Conservation (phyloP, 169 alveolate genomes). For the Eimeria necatrix region DNA sequence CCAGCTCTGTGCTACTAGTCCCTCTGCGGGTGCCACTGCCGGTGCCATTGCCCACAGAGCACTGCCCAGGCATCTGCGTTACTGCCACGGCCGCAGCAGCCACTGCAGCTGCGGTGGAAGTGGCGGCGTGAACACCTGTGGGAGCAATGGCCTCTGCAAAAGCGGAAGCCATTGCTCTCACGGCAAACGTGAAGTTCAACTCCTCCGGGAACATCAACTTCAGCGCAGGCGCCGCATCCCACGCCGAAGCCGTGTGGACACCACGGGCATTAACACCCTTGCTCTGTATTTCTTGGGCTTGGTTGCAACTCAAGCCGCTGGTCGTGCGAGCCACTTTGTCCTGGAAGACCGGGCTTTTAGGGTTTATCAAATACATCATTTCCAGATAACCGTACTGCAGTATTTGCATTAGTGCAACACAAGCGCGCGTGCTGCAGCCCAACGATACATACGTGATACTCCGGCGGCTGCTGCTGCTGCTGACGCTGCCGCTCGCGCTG, state of each 20-base stretch:
- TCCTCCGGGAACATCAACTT: slow-evolving; percentile 21
- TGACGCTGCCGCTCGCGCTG: slow-evolving; percentile 69
- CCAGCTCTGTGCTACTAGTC: slow-evolving; percentile 64
- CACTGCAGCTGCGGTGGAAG: slow-evolving; percentile 72
- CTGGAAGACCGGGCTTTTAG: slow-evolving; percentile 44
- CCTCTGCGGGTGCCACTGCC: slow-evolving; percentile 40
- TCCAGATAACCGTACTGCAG: slow-evolving; percentile 55
- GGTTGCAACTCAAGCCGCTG: slow-evolving; percentile 63
- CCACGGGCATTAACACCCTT: slow-evolving; percentile 31
- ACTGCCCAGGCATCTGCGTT: background rate
- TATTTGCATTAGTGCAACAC: slow-evolving; percentile 31
- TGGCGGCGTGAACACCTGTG: slow-evolving; percentile 43
- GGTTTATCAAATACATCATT: slow-evolving; percentile 28
- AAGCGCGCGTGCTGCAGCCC: slow-evolving; percentile 65
- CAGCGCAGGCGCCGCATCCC: slow-evolving; percentile 61
- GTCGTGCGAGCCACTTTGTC: slow-evolving; percentile 56
- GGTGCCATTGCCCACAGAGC: background rate
- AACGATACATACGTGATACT: slow-evolving; percentile 31
- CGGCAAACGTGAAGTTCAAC: slow-evolving; percentile 60
- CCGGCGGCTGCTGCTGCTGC: slow-evolving; percentile 67
- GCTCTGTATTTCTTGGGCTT: slow-evolving; percentile 28
- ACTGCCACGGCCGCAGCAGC: slow-evolving; percentile 62
- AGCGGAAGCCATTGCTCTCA: slow-evolving; percentile 63
- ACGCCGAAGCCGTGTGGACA: slow-evolving; percentile 41
- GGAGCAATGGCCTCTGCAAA: slow-evolving; percentile 65